A percentile compares a stretch with the other conserved stretches of the same genome.
Conservation (phyloP, 2,329 filamentous ascomycete species). For the Hymenoscyphus linearis region DNA sequence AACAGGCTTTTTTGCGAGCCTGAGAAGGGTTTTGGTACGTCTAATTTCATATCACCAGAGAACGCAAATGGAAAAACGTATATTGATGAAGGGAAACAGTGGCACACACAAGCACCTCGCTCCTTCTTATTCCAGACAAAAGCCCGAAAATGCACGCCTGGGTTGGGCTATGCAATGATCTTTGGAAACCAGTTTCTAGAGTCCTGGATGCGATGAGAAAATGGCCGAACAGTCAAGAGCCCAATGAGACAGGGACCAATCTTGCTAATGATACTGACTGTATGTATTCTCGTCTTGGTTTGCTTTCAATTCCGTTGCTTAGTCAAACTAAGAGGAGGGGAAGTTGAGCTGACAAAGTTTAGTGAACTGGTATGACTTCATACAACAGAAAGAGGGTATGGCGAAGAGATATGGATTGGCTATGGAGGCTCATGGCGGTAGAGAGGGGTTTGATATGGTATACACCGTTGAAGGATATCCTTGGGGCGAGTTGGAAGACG, state of each 20-base stretch:
- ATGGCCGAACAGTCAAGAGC: constrained; percentile 31
- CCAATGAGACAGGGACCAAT: constrained; percentile 30
- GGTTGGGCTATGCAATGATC: background rate
- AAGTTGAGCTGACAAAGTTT: no score
- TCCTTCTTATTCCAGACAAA: constrained; percentile 37
- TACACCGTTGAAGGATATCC: constrained; percentile 23
- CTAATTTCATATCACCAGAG: background rate
- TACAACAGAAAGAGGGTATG: constrained; percentile 1
- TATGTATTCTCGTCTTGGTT: background rate
- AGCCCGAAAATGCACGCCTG: constrained; percentile 3
- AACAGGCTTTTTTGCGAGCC: constrained; percentile 43
- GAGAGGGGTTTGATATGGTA: constrained; percentile 21
- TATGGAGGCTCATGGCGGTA: constrained; percentile 27
- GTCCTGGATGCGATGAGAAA: constrained; percentile 31
- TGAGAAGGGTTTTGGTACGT: constrained; percentile 22
- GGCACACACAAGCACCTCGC: constrained; percentile 34
- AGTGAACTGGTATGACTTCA: constrained; percentile 13
- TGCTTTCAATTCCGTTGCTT: background rate
- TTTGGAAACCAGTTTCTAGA: constrained; percentile 29
- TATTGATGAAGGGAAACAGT: constrained; percentile 21
- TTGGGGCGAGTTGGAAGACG: constrained; percentile 24
- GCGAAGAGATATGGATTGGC: constrained; percentile 31
- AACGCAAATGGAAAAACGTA: background rate
- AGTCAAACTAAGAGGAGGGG: background rate
- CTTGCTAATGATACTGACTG: constrained; percentile 18